Base-by-base conservation (phyloP, 2,329 filamentous ascomycete genomes). In the Trichoderma sp. region DNA sequence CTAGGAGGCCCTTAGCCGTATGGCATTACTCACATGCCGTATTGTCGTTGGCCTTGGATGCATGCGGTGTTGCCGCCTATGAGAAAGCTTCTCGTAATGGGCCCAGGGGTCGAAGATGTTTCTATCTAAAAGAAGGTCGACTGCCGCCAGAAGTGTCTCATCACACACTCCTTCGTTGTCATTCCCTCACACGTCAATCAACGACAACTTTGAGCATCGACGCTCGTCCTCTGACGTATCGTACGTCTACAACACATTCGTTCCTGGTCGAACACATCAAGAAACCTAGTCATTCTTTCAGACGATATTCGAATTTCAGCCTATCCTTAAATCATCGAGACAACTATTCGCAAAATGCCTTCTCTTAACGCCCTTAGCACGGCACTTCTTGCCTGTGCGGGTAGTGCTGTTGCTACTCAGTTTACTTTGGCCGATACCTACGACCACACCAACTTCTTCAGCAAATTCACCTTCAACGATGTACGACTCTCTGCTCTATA, bases 381-480 rank as follows among this genome's bases (percentile, higher is more conserved):
- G 68, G 82, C 80, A 72, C 80, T 79, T 66, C 75, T 82, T 74
- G 81, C 79, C 67, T 79, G 80, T 62, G 77, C 79, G 47, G 81
- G 78, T 43, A 74, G 77, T 32, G 79, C 78, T 36, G 75, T 78
- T 39, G 78, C 80, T 17, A 77, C 75, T 61, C 74, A 80, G 73
- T 79, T 79, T 59, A 83, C 84, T 72, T 76, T 85, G 61, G 73
- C 78, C 4, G 83, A 86, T 66, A 76, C 79, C 0, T 85, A 84
- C 74, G 79, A 83, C 63, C 71, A 74, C 55, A 73, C 73, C 72
- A 86, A 86, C 79, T 86, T 87, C 77, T 84, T 86, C 55, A 78
- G 82, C 75, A 84, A 86, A 77, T 86, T 85, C 73, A 71, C 79
- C 57, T 86, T 86, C 76, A 79, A 81, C 70, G 77, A 77, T 74